A percentile compares a stretch with the other conserved stretches of the same genome.
Evolutionary conservation across 495 filamentous ascomycete genomes (phyloP).

Genomic region (Pseudoneurospora amorphoporcata): DNA sequence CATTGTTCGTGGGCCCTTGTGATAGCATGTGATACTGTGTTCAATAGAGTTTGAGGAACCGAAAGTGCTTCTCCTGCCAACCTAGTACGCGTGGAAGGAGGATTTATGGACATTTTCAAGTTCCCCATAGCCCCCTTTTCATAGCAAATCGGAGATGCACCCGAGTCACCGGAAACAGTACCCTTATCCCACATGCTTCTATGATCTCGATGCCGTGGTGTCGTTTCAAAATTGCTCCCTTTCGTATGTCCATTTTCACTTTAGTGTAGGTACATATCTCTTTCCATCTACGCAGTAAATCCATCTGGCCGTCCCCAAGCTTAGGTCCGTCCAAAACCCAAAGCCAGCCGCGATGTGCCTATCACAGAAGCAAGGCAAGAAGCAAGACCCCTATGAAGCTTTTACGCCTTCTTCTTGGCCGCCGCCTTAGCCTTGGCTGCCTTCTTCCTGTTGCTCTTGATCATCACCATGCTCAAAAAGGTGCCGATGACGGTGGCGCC

Average conservation of each 20-base stretch:
- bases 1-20: not conserved
- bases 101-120: not conserved
- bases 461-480: constrained; percentile 96
- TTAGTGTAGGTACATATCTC: not conserved
- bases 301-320: not conserved
- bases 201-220: not conserved
- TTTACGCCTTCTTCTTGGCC: constrained; percentile 39
- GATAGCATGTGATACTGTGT: not conserved
- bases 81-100: not conserved
- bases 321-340: not conserved
- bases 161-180: not conserved
- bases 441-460: constrained; percentile 95
- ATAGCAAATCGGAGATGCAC: not conserved
- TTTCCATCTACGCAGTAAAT: not conserved
- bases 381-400: not conserved
- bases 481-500: constrained; percentile 90
- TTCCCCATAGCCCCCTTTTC: not conserved
- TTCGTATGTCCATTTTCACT: not conserved
- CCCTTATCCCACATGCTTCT: not conserved
- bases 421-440: constrained; percentile 81
- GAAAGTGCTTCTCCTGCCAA: not conserved
- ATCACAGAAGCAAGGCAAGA: not conserved
- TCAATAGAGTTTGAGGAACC: not conserved
- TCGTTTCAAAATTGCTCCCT: not conserved
- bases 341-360: not conserved